A percentile compares a stretch with the other conserved stretches of the same genome.
These are phyloP conservation scores for Neurospora sp. DNA, from an alignment of 2,329 filamentous ascomycete genomes.

Conservation along the genomic window DNA sequence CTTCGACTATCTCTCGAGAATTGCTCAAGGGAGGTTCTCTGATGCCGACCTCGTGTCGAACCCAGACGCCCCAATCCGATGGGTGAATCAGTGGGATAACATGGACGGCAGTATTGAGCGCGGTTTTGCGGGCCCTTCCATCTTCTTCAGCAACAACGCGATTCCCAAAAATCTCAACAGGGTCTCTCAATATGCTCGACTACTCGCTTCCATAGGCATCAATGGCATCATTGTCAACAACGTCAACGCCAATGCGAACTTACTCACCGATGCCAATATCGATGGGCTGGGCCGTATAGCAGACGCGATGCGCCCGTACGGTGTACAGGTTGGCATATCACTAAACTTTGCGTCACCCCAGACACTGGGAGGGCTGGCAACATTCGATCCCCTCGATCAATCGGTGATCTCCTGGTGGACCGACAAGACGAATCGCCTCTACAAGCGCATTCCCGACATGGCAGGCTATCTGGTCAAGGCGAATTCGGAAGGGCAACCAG, in stretches of 20 bases:
- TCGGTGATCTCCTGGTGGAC: conserved; percentile 54
- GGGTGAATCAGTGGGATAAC: conserved; percentile 69
- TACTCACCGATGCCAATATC: conserved; percentile 47
- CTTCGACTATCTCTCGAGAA: conserved; percentile 56
- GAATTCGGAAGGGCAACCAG: conserved; percentile 62
- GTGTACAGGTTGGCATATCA: conserved; percentile 54
- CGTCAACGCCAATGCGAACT: conserved; percentile 55
- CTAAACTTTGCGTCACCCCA: conserved; percentile 59
- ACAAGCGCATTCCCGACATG: conserved; percentile 53
- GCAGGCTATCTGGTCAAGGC: conserved; percentile 62
- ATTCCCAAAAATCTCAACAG: conserved; percentile 50
- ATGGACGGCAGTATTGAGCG: conserved; percentile 57
- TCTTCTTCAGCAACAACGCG: conserved; percentile 52
- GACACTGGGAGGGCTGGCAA: conserved; percentile 42
- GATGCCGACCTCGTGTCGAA: conserved; percentile 38
- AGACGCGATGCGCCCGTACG: conserved; percentile 56
- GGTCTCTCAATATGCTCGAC: conserved; percentile 51
- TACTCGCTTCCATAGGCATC: conserved; percentile 55
- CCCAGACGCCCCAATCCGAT: conserved; percentile 52
- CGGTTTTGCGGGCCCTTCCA: conserved; percentile 54
- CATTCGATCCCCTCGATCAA: conserved; percentile 55
- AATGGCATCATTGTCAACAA: conserved; percentile 63
- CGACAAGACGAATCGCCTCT: conserved; percentile 48
- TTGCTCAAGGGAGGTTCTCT: conserved; percentile 49
- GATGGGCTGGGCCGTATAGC: conserved; percentile 52